phyloP scores from a whole-genome alignment of 768 basidiomycete species.

The Leccinum subtestaceum region DNA sequence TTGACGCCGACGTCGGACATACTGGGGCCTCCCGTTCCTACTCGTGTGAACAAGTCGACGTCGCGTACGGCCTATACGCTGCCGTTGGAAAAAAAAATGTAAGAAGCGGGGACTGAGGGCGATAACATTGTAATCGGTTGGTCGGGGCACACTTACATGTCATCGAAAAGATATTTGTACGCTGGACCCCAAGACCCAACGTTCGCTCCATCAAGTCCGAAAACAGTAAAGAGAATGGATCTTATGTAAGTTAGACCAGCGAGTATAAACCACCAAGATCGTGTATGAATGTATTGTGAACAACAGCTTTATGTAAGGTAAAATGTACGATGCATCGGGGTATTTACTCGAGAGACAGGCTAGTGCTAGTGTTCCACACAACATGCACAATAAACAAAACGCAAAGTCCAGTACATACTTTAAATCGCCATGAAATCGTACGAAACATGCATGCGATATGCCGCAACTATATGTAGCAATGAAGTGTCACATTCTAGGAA shows the following conservation, averaged over 20 bases:
- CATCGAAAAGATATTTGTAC: no score
- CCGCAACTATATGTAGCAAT: not conserved
- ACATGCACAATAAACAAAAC: constrained; percentile 7
- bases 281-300: not conserved
- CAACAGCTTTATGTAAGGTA: constrained; percentile 16
- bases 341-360: constrained; percentile 20
- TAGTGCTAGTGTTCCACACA: constrained; percentile 28
- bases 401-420: constrained; percentile 8
- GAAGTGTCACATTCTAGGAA: constrained; percentile 24
- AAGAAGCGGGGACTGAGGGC: no score
- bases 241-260: no score
- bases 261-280: no score
- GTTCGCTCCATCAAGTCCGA: no score
- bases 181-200: no score
- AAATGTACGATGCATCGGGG: constrained; percentile 16
- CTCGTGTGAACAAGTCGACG: not conserved
- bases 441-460: not conserved
- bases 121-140: no score
- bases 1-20: not conserved
- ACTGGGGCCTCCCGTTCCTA: not conserved
- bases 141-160: no score
- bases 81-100: no score
- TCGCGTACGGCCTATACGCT: no score
- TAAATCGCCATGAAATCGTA: constrained; percentile 6
- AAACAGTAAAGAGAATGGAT: no score